phyloP scores from a whole-genome alignment of 495 filamentous ascomycete species.

The Stereocaulon alpinum region DNA sequence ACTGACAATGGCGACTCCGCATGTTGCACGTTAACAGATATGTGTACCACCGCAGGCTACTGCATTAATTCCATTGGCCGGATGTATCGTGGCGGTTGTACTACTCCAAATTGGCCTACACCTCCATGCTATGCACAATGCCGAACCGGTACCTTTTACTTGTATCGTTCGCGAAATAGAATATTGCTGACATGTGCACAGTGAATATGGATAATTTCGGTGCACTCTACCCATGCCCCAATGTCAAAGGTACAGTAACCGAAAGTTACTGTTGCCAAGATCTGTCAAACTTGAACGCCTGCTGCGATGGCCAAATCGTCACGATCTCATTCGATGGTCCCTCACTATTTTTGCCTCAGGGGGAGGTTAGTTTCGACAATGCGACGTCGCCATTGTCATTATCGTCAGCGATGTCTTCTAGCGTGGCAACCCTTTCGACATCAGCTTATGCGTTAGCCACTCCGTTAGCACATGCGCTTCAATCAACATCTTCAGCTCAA shows the following conservation, averaged over 20 bases:
- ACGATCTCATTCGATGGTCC: neutral
- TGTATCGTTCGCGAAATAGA: neutral
- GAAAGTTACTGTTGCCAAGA: neutral
- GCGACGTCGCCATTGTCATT: neutral
- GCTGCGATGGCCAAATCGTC: no score
- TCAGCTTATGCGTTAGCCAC: neutral
- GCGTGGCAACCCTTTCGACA: neutral
- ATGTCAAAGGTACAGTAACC: neutral
- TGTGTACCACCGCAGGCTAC: conserved; percentile 4
- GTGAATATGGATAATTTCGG: neutral
- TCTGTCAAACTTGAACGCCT: neutral
- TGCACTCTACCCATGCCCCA: neutral
- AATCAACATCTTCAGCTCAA: neutral
- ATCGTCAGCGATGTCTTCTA: neutral
- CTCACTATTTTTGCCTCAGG: neutral
- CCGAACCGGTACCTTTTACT: neutral
- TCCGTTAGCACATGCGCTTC: no score
- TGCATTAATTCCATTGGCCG: neutral
- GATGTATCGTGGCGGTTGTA: conserved; percentile 14
- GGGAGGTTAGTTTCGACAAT: neutral
- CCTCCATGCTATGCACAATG: neutral
- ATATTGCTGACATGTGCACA: neutral
- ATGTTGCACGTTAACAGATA: neutral
- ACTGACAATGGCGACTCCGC: conserved; percentile 1
- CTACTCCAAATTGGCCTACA: conserved; percentile 2